Evolutionary conservation across 495 filamentous ascomycete species (phyloP), one percentile per base, ranked within the genome.

Genomic region (Lepidopterella palustris): DNA sequence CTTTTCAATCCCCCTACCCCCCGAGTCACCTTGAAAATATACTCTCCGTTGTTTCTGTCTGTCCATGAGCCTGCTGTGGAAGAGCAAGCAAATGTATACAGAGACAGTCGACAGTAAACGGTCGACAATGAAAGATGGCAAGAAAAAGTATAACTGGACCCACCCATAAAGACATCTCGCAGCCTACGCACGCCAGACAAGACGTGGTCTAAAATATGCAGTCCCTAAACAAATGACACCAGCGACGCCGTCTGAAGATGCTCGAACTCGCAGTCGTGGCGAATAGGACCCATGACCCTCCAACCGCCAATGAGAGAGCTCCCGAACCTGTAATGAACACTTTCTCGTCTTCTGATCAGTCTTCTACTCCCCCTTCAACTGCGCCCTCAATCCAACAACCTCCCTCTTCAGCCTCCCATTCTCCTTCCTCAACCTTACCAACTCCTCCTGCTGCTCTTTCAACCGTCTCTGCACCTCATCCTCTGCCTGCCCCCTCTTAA

Each of bases 361-460:
- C n/a, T n/a, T 11, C 31, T 40, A 54, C 25, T 32, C 51, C 5
- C 51, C 27, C 51, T 18, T 32, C n/a, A 54, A 32, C 27, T 54
- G 51, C 6, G 51, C 31, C 27, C 51, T 70, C 49, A 68, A 58
- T 13, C 68, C 65, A 39, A 70, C 79, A 29, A 80, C 78, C 71
- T 86, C 84, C 63, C 84, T 77, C 67, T 79, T 85, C 45, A 86
- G 71, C 55, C 79, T 75, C 64, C 76, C 77, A 74, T 95, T 95
- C 69, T 96, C 91, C 76, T 85, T 89, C 77, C 87, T 90, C 58
- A 87, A 66, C 58, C 82, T 78, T 5, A 79, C 82, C 52, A 84
- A 79, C 70, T 93, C 89, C 56, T 87, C 87, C 58, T 85, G 74
- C 3, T 76, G 75, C 54, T 84, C 86, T 62, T 78, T 81, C 62